Evolutionary conservation across 768 basidiomycete species (phyloP), one percentile per base, ranked within the genome.

Genomic region (Lentinula raphanica): DNA sequence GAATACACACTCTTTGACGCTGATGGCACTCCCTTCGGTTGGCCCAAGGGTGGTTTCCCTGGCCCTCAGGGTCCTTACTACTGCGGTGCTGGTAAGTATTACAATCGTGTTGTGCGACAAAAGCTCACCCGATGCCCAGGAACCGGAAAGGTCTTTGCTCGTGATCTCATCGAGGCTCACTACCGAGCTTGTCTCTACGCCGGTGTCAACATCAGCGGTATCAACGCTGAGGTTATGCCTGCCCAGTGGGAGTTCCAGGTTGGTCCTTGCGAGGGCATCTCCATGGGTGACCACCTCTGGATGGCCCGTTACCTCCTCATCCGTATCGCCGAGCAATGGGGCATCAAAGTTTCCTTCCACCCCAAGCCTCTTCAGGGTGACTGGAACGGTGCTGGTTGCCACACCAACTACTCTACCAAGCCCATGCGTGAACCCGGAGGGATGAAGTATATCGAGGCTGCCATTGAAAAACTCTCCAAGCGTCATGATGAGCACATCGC

Each of bases 231-330:
- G 76, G 96, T 98, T 61, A 98, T 98, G 96, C 96, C 97, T 15
- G 87, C 95, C 57, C 97, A 99, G 74, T 99, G 97, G 97, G 97
- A 99, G 78, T 99, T 96, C 90, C 97, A 99, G 75, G 94, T 99
- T 65, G 96, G 97, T 54, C 97, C 97, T 29, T 98, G 96, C 67
- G 90, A 92, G 71, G 97, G 97, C 56, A 98, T 98, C 72, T 80
- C 88, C 59, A 96, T 98, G 94, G 97, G 97, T 65, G 97, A 99
- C 74, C 96, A 99, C 76, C 87, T 99, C 66, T 97, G 94, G 94
- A 94, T 98, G 85, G 93, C 97, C 36, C 92, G 97, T 65, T 99
- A 89, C 81, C 89, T 99, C 65, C 87, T 98, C 66, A 73, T 93
- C 69, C 91, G 97, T 65, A 88, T 97, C 65, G 94, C 96, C 64